Base-by-base conservation (phyloP, 2,329 filamentous ascomycete genomes). In the Ophiocordyceps sinensis region DNA sequence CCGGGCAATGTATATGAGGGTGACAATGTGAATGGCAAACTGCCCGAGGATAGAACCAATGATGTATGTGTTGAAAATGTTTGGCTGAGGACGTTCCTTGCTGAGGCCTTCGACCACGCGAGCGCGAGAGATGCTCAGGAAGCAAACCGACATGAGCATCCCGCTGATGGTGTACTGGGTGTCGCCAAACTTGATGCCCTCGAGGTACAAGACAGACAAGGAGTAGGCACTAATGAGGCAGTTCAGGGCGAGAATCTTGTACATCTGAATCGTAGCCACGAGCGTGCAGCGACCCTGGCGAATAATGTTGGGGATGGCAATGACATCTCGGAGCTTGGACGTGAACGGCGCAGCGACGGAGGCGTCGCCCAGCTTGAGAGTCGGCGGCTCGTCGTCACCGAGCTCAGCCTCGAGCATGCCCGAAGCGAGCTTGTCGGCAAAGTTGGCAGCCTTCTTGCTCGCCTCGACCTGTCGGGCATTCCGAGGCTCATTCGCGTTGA, bases 111-210 rank as follows among this genome's bases (percentile, higher is more conserved):
- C 91, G 40, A 98, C 91, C 28, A 91, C 85, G 68, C 87, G 91
- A 32, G 91, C 91, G 45, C 91, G 82, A n/a, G 91, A 96, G 55
- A 98, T 95, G 46, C 88, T 95, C 54, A 98, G 68, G 74, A 98
- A 98, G 67, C 91, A 98, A 39, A 98, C 91, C 53, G 88, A 95
- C 91, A 98, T 96, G 61, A 98, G 80, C 85, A 98, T 96, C 52
- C 91, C 91, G 52, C 87, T 95, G 54, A 98, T 96, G 14, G 91
- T 98, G 50, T 96, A 91, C 65, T 98, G 91, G 4, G 88, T 87
- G 58, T 98, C 91, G 43, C 91, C 88, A 58, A 98, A 98, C 68
- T 98, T 98, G 72, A 98, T 98, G 47, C 91, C 91, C 54, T 96
- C 89, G 1, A 98, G 76, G 57, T 98, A 98, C 43, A 98, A 72